These are phyloP conservation scores for Metschnikowia gelsemii DNA, from an alignment of 805 yeast genomes.

Conservation along the genomic window DNA sequence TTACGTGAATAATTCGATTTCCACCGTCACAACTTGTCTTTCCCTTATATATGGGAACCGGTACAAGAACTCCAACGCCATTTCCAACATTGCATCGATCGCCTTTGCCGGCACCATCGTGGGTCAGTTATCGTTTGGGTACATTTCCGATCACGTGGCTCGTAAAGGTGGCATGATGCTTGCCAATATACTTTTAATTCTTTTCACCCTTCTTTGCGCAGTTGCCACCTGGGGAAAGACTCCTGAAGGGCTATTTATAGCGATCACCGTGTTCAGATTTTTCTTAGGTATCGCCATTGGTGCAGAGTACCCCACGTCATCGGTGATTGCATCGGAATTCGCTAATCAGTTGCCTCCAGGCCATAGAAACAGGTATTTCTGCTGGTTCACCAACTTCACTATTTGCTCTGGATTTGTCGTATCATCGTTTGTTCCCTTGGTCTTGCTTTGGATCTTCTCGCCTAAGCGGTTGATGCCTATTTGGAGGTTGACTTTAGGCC, in stretches of 20 bases:
- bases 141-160: constrained; percentile 72
- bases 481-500: constrained; percentile 88
- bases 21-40: constrained; percentile 76
- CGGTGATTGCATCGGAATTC: constrained; percentile 92
- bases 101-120: constrained; percentile 91
- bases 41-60: constrained; percentile 60
- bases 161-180: constrained; percentile 81
- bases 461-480: constrained; percentile 70
- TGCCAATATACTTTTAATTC: constrained; percentile 71
- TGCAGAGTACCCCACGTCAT: constrained; percentile 91
- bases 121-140: constrained; percentile 85
- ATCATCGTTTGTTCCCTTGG: constrained; percentile 82
- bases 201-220: constrained; percentile 76
- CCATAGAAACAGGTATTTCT: constrained; percentile 82
- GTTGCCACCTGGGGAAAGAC: constrained; percentile 68
- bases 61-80: constrained; percentile 64
- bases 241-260: constrained; percentile 76
- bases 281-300: constrained; percentile 91
- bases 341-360: constrained; percentile 77
- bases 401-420: constrained; percentile 85
- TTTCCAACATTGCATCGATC: constrained; percentile 78
- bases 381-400: constrained; percentile 85
- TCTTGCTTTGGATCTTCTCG: constrained; percentile 79
- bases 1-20: constrained; percentile 81
- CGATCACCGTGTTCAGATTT: constrained; percentile 80